A percentile compares a stretch with the other conserved stretches of the same genome.
Conservation (phyloP, 306 rosid genomes). For the Cajanus cajan region DNA sequence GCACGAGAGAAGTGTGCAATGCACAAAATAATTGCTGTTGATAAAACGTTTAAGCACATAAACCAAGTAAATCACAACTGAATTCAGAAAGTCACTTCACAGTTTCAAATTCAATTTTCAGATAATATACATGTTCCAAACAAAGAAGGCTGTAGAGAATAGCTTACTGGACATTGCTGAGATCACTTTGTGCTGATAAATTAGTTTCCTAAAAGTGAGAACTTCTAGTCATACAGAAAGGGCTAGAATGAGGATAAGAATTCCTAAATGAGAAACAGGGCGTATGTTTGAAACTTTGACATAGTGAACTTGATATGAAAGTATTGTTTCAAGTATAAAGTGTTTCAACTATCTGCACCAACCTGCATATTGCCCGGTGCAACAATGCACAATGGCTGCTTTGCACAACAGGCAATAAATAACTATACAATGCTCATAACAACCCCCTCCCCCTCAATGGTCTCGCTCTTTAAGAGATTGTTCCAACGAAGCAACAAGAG, state of each 20-base stretch:
- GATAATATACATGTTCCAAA: background rate
- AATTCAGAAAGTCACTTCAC: background rate
- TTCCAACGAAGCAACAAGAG: no score
- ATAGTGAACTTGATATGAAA: background rate
- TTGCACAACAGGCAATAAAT: background rate
- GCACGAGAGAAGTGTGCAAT: background rate
- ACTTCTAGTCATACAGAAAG: background rate
- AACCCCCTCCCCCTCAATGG: background rate
- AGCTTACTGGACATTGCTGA: background rate
- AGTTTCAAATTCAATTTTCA: background rate
- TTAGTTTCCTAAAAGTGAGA: background rate
- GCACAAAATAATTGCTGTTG: background rate
- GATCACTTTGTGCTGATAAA: background rate
- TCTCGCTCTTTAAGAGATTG: background rate
- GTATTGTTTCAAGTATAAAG: background rate
- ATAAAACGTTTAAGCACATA: background rate
- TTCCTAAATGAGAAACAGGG: conserved; percentile 1
- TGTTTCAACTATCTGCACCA: no score
- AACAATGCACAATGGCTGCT: background rate
- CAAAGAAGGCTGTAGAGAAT: background rate
- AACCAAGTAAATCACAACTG: background rate
- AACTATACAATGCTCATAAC: background rate
- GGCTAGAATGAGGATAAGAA: background rate
- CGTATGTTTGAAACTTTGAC: background rate
- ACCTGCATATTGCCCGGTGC: background rate